Evolutionary conservation across 2,329 filamentous ascomycete species (phyloP).

Genomic region (Chaetomiaceae sp.): DNA sequence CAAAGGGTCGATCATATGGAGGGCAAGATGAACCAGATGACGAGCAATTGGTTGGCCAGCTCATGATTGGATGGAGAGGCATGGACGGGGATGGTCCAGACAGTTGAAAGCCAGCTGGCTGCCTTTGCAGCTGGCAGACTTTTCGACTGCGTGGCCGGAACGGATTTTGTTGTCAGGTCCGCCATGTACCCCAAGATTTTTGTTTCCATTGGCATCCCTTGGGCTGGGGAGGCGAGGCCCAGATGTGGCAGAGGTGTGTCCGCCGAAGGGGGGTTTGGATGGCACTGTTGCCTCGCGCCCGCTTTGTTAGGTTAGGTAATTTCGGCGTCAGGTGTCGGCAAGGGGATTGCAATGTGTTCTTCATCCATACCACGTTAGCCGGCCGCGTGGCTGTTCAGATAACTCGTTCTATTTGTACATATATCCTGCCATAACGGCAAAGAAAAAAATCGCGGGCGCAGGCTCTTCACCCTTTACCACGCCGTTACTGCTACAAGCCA

Average conservation of each 20-base stretch:
- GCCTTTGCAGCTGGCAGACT: too few relatives aligned
- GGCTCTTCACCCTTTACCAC: not conserved
- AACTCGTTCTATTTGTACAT: slow-evolving; percentile 18
- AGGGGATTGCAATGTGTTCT: not conserved
- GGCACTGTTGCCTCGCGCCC: not conserved
- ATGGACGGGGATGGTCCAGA: too few relatives aligned
- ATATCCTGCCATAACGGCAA: slow-evolving; percentile 6
- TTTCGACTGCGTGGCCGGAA: too few relatives aligned
- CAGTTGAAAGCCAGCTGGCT: too few relatives aligned
- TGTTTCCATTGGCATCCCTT: too few relatives aligned
- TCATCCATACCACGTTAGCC: not conserved
- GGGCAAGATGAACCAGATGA: not conserved
- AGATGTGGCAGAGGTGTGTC: too few relatives aligned
- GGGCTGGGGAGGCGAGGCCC: not conserved
- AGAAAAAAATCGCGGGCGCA: not conserved
- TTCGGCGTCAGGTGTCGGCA: slow-evolving; percentile 11
- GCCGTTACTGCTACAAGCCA: slow-evolving; percentile 13
- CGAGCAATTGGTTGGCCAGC: not conserved
- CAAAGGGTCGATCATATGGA: not conserved
- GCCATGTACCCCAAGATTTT: too few relatives aligned
- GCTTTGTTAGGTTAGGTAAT: too few relatives aligned
- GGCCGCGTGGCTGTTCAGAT: not conserved
- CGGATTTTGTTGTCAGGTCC: too few relatives aligned
- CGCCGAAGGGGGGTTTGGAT: not conserved
- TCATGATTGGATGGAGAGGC: too few relatives aligned